Evolutionary conservation across 2,329 filamentous ascomycete genomes (phyloP).

Genomic region (Tolypocladium album): DNA sequence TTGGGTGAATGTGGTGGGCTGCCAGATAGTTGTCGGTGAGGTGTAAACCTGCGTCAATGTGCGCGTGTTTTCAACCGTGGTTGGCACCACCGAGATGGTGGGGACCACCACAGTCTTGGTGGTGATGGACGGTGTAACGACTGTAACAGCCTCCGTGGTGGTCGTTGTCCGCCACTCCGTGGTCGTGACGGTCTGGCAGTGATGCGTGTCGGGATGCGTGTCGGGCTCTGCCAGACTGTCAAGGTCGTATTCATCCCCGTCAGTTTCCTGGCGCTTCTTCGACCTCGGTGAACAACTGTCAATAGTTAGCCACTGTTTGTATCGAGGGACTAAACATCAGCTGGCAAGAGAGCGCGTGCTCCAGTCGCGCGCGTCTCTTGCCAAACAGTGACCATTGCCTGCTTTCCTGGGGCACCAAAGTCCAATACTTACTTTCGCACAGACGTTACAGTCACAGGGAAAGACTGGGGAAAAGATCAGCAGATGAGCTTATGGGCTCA

Average conservation of each 20-base stretch:
- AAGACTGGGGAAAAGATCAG: slow-evolving; percentile 8
- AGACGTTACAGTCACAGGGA: slow-evolving; percentile 11
- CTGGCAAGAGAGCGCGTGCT: too few species aligned
- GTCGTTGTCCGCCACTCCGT: slow-evolving; percentile 12
- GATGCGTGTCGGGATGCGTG: background rate
- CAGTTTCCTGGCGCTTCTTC: background rate
- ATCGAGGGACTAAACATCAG: background rate
- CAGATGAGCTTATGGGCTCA: background rate
- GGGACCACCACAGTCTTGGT: slow-evolving; percentile 7
- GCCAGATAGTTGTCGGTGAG: slow-evolving; percentile 6
- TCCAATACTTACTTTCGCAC: slow-evolving; percentile 4
- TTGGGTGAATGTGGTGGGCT: slow-evolving; percentile 6
- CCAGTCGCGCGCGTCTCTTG: background rate
- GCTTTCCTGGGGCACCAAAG: background rate
- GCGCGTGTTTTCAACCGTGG: slow-evolving; percentile 3
- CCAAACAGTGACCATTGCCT: background rate
- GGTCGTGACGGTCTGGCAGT: slow-evolving; percentile 8
- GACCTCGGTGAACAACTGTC: slow-evolving; percentile 3
- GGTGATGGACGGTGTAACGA: slow-evolving; percentile 2
- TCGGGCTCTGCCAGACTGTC: background rate
- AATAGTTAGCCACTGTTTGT: background rate
- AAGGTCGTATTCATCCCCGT: too few species aligned
- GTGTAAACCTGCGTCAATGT: slow-evolving; percentile 3
- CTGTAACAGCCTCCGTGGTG: slow-evolving; percentile 6
- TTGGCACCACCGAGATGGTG: slow-evolving; percentile 4